Evolutionary conservation across 345 rosid species (phyloP), one percentile per base, ranked within the genome.

Genomic region (Murraya paniculata): DNA sequence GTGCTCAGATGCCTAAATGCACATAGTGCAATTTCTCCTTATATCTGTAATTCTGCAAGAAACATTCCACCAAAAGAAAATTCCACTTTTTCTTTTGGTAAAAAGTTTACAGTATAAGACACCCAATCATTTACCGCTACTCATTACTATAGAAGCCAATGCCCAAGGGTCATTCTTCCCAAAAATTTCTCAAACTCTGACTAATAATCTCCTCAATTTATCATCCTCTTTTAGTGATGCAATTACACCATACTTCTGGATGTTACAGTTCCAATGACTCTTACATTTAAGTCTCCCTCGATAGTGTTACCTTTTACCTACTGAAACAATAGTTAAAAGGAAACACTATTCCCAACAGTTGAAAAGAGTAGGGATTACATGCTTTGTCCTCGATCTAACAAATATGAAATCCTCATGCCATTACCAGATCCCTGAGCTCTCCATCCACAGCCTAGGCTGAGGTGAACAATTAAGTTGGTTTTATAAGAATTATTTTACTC

Each of bases 381-480:
- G n/a, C 31, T 30, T 62, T 48, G 9, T 33, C 41, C 35, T 55
- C 58, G 33, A 62, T 41, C 33, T 16, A 74, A 62, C 41, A 74
- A 45, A 14, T 2, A 64, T 6, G 22, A 50, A 64, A 71, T 24
- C 14, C 69, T 31, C 19, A 38, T 13, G 45, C 71, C 61, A 25
- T 59, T 39, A 62, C 22, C 27, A 39, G 65, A 74, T 75, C 45
- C 60, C 35, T n/a, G 62, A 64, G 61, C 69, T 41, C 39, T 39
- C n/a, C 24, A 61, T 30, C 58, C 7, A 9, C 72, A 9, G 22
- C 72, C 58, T 16, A 69, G 36, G 36, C 57, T 14, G 58, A 41
- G 11, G 22, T 25, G 11, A 69, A 16, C 13, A 45, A 27, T 69
- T 7, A 45, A 41, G 11, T 28, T 30, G n/a, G 18, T 31, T 16